A percentile compares a stretch with the other conserved stretches of the same genome.
These are phyloP conservation scores for Saccharomyces hybrid DNA, from an alignment of 1,139 yeast genomes.

Conservation along the genomic window DNA sequence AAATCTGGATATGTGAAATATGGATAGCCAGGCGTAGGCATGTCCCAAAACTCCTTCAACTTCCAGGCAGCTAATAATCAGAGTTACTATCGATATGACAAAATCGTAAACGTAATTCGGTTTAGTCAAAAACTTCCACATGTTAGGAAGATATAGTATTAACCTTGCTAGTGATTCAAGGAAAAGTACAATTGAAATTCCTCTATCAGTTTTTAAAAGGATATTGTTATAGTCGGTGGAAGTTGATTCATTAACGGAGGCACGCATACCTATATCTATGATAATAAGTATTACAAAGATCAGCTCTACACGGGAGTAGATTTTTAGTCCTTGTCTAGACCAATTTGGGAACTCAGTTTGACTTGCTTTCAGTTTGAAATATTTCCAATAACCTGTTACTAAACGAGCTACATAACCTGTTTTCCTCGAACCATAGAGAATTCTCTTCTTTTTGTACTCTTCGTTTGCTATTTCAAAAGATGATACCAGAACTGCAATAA, in stretches of 20 bases:
- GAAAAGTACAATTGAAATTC: constrained; percentile 44
- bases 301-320: constrained; percentile 36
- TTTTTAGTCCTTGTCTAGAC: constrained; percentile 12
- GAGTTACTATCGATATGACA: constrained; percentile 51
- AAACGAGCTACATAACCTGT: constrained; percentile 7
- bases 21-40: constrained; percentile 70
- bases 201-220: constrained; percentile 44
- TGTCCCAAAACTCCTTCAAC: constrained; percentile 45
- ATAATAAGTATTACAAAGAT: constrained; percentile 46
- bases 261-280: constrained; percentile 45
- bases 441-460: constrained; percentile 28
- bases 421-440: constrained; percentile 11
- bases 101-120: constrained; percentile 56
- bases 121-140: constrained; percentile 52
- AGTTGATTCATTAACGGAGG: constrained; percentile 37
- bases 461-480: constrained; percentile 56
- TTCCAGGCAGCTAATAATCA: constrained; percentile 49
- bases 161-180: constrained; percentile 59
- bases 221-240: constrained; percentile 27
- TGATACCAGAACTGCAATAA: constrained; percentile 81
- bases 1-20: constrained; percentile 67
- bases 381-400: constrained; percentile 22
- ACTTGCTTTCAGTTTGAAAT: constrained; percentile 23
- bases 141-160: constrained; percentile 48
- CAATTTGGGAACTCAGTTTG: constrained; percentile 16